Evolutionary conservation across 352 stramenopile species (phyloP).

Genomic region (Globisporangium spinosum): DNA sequence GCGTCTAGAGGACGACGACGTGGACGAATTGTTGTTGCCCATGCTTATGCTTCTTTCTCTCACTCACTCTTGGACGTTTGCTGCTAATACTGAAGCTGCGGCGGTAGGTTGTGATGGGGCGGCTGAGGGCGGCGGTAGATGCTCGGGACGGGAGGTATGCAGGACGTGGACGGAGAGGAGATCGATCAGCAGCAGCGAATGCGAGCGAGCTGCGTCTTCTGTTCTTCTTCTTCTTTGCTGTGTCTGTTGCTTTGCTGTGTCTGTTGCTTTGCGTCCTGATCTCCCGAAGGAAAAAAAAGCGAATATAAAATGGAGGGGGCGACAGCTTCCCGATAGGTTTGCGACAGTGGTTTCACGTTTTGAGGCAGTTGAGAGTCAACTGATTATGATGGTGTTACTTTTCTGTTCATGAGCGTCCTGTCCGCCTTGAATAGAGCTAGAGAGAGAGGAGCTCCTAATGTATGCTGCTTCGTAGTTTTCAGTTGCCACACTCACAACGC

Average conservation of each 20-base stretch:
- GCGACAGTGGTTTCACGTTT: too few species aligned
- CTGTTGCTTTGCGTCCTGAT: neutral
- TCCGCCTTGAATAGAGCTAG: neutral
- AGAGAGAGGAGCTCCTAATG: neutral
- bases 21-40: conserved; percentile 45
- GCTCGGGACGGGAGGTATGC: neutral
- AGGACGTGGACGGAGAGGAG: neutral
- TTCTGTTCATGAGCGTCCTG: neutral
- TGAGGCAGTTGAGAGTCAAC: conserved; percentile 3
- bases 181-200: neutral
- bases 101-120: neutral
- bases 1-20: conserved; percentile 44
- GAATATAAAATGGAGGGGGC: neutral
- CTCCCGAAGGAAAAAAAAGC: neutral
- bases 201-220: neutral
- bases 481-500: neutral
- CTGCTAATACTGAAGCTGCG: neutral
- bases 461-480: neutral
- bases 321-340: neutral
- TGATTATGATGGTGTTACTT: conserved; percentile 8
- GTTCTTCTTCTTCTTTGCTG: neutral
- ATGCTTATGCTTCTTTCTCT: conserved; percentile 26
- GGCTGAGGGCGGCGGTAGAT: neutral
- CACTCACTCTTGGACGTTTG: neutral
- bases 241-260: neutral